Conservation (phyloP, 805 yeast genomes). For the Starmerella vitae region DNA sequence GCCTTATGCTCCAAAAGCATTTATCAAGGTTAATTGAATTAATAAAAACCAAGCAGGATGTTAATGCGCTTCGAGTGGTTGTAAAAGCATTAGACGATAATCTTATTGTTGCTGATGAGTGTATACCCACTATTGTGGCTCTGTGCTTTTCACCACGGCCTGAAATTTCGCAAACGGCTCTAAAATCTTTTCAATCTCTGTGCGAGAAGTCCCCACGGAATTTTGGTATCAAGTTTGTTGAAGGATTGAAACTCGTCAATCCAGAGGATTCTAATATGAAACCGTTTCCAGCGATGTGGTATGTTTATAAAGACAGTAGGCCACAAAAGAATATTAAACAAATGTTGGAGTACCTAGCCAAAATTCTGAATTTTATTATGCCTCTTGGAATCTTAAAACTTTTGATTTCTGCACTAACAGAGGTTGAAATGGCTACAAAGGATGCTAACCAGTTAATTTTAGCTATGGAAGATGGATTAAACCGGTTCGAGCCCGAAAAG, state of each 20-base stretch:
- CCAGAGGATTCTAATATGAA: not conserved
- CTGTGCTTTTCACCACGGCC: slow-evolving; percentile 7
- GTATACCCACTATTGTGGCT: slow-evolving; percentile 6
- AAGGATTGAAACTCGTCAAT: slow-evolving; percentile 4
- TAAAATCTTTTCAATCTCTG: slow-evolving; percentile 1
- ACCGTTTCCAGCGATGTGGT: slow-evolving; percentile 6
- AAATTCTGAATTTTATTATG: not conserved
- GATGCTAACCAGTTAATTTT: slow-evolving; percentile 11
- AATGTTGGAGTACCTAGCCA: slow-evolving; percentile 2
- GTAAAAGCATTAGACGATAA: slow-evolving; percentile 13
- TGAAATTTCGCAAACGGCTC: slow-evolving; percentile 10
- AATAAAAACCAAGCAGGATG: slow-evolving; percentile 3
- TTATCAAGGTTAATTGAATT: slow-evolving; percentile 4
- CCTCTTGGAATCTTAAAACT: not conserved
- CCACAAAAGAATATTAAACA: slow-evolving; percentile 1
- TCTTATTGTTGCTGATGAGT: slow-evolving; percentile 12
- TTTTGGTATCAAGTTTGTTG: slow-evolving; percentile 8
- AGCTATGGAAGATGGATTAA: slow-evolving; percentile 3
- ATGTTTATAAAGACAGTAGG: not conserved
- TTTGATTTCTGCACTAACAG: slow-evolving; percentile 5
- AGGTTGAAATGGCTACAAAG: not conserved
- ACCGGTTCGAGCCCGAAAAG: slow-evolving; percentile 5
- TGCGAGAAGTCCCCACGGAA: slow-evolving; percentile 9
- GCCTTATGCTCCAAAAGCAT: slow-evolving; percentile 8
- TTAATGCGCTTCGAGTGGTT: slow-evolving; percentile 7